These are phyloP conservation scores for Cladosporium sp. DNA, from an alignment of 2,329 filamentous ascomycete species.

Conservation along the genomic window DNA sequence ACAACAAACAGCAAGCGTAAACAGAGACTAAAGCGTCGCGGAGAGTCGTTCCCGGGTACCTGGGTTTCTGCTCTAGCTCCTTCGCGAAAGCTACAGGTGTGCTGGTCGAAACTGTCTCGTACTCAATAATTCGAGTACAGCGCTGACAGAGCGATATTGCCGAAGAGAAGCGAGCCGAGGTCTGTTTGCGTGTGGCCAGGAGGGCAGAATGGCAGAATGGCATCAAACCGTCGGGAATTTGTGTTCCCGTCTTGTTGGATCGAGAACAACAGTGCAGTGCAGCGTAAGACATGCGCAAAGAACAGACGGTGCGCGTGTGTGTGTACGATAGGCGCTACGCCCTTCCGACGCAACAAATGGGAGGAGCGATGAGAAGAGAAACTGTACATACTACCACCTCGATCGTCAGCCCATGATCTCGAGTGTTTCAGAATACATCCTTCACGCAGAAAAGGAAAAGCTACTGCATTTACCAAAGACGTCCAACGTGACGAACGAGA, in stretches of 20 bases:
- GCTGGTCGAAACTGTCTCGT: background rate
- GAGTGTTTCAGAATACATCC: background rate
- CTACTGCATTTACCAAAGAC: conserved; percentile 46
- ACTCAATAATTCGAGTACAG: background rate
- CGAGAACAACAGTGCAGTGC: background rate
- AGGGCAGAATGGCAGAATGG: background rate
- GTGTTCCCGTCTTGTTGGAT: background rate
- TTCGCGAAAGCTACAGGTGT: background rate
- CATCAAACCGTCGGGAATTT: background rate
- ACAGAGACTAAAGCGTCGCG: background rate
- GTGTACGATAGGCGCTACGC: background rate
- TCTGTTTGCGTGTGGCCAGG: background rate
- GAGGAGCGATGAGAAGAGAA: background rate
- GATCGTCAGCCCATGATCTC: background rate
- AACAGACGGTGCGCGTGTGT: background rate
- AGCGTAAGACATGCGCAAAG: background rate
- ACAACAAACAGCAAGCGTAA: background rate
- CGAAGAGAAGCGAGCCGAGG: background rate
- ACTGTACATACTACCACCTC: background rate
- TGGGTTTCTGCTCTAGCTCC: background rate
- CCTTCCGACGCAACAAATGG: background rate
- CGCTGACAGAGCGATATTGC: background rate
- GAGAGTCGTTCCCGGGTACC: background rate
- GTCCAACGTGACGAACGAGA: conserved; percentile 42
- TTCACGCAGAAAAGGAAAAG: background rate